Conservation (phyloP, 331 rosid species). For the Malus hybrid region DNA sequence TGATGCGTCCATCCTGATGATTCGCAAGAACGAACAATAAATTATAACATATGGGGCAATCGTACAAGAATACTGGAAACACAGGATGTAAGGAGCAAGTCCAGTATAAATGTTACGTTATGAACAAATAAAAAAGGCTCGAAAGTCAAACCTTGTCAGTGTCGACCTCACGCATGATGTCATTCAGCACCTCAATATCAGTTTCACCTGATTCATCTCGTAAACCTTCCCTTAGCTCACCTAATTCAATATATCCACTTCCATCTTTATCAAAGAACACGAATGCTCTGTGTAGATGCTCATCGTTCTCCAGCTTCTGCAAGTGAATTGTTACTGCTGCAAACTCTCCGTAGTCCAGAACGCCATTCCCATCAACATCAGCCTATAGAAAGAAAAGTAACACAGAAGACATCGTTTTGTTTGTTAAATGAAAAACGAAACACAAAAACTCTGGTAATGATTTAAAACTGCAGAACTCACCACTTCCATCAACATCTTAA, state of each 20-base stretch:
- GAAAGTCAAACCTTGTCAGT: constrained; percentile 78
- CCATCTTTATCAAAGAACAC: constrained; percentile 79
- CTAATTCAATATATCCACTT: constrained; percentile 79
- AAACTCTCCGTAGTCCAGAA: constrained; percentile 93
- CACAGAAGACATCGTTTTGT: not conserved
- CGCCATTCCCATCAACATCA: constrained; percentile 98
- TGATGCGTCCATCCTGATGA: constrained; percentile 75
- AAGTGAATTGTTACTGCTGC: constrained; percentile 95
- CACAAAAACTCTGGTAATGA: not conserved
- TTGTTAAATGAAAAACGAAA: not conserved
- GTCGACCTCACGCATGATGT: constrained; percentile 97
- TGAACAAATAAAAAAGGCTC: not conserved
- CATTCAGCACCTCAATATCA: constrained; percentile 59
- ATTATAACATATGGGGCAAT: not conserved
- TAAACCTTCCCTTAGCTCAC: constrained; percentile 65
- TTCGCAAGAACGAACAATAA: not conserved
- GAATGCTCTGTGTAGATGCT: constrained; percentile 83
- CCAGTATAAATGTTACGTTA: not conserved
- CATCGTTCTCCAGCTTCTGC: constrained; percentile 96
- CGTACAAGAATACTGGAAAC: not conserved
- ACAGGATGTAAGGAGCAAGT: not conserved
- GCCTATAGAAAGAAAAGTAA: constrained; percentile 38
- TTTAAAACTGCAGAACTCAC: constrained; percentile 26
- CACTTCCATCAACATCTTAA: constrained; percentile 99
- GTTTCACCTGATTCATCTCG: constrained; percentile 73